Conservation (phyloP, 805 yeast genomes). For the Suhomyces sp. region DNA sequence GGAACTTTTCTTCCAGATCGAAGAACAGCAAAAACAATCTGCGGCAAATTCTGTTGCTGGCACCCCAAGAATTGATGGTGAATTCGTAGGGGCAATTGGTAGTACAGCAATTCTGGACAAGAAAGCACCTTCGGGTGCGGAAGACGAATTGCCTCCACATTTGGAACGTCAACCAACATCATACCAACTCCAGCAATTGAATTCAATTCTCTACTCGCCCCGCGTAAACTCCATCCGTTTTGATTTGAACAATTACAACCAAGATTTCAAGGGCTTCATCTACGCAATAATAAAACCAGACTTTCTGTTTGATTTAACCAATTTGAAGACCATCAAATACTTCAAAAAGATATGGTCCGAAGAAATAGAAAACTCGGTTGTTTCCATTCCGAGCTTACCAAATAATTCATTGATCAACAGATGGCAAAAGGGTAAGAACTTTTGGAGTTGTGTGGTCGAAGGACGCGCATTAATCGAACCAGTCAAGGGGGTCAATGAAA, state of each 20-base stretch:
- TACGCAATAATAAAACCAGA: conserved; percentile 31
- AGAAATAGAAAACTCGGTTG: conserved; percentile 61
- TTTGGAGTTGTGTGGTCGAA: conserved; percentile 69
- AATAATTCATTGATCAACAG: conserved; percentile 50
- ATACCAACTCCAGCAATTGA: conserved; percentile 19
- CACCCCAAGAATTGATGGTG: conserved; percentile 9
- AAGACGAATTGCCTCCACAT: conserved; percentile 3
- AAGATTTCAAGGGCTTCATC: conserved; percentile 45
- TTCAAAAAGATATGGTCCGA: conserved; percentile 66
- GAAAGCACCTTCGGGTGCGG: conserved; percentile 1
- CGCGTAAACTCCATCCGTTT: conserved; percentile 38
- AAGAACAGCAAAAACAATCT: conserved; percentile 32
- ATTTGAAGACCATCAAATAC: conserved; percentile 53
- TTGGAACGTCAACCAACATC: conserved; percentile 2
- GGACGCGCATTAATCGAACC: conserved; percentile 86
- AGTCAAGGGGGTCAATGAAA: conserved; percentile 76
- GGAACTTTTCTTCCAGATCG: conserved; percentile 54
- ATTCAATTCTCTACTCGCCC: conserved; percentile 32
- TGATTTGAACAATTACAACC: conserved; percentile 43
- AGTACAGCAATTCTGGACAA: background rate
- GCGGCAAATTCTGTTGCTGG: conserved; percentile 3
- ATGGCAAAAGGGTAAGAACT: conserved; percentile 45
- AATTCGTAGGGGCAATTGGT: conserved; percentile 2
- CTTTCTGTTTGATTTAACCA: conserved; percentile 36
- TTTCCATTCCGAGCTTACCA: conserved; percentile 43